Base-by-base conservation (phyloP, 306 rosid species). In the Quercus alba region DNA sequence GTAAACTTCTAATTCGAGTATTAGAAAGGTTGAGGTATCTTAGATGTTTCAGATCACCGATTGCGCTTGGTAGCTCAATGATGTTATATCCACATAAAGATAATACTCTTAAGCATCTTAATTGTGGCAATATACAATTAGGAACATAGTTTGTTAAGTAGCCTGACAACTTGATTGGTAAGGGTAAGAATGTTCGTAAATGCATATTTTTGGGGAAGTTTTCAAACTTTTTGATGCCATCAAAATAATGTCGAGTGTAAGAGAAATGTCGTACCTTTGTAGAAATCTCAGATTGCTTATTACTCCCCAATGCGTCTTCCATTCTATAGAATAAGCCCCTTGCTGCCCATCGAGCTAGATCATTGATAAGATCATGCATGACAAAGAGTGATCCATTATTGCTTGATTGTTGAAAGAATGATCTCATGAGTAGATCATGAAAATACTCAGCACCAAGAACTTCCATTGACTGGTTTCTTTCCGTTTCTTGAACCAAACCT, bases 281-380 rank as follows among this genome's bases (percentile, higher is more conserved):
- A 18, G 21, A 74, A 19, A 46, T 75, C 72, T 3, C 5, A 19
- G 11, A 68, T 44, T 26, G 9, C 62, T 56, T 13, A 8, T 7
- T 25, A 73, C 11, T 7, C 0, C 19, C 12, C 1, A 44, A 2
- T 20, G 2, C 1, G 2, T 1, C 4, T 4, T 15, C 7, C 25
- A 21, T 4, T 4, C 3, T 0, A 18, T 25, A 4, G 2, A 0
- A 11, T 4, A 30, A 26, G 10, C 51, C 67, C 1, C 23, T 67
- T 21, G 8, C 20, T 0, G 52, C 23, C 13, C 21, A 54, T 14
- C 3, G 35, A 5, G 75, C 75, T 2, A 68, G 17, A 68, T 77
- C 80, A 51, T 77, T 62, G 5, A 77, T 4, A 1, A 77, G 74
- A 52, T 77, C 81, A 68, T 77, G 75, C 46, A 77, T 77, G 38